Percentiles rank a stretch among this genome's conserved stretches.
Conservation (phyloP, 208 protist genomes). For the Crithidia bombi region DNA sequence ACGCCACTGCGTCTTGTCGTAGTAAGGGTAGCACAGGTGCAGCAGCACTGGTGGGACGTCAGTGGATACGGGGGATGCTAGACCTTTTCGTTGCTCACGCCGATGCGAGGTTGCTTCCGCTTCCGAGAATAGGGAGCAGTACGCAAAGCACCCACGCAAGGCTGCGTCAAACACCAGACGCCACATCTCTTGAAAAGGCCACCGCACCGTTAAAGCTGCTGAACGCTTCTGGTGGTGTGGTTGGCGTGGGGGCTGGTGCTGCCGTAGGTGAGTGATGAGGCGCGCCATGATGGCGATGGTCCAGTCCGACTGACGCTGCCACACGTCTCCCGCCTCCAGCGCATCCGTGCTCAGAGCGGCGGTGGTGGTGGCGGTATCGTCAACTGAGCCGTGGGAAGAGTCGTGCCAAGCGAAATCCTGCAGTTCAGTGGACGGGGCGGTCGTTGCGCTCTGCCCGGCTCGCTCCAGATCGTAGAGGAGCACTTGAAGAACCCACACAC, state of each 20-base stretch:
- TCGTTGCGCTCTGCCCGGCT: not conserved
- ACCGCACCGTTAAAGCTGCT: not conserved
- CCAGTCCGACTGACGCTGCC: conserved; percentile 11
- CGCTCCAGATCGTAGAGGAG: conserved; percentile 23
- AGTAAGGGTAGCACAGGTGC: conserved; percentile 30
- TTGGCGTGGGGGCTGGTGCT: not conserved
- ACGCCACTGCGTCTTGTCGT: conserved; percentile 41
- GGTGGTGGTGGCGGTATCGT: not conserved
- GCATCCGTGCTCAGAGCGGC: not conserved
- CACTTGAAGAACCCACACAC: conserved; percentile 29
- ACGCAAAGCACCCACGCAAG: conserved; percentile 15
- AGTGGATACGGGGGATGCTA: not conserved
- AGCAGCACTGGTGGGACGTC: conserved; percentile 11
- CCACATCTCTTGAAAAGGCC: conserved; percentile 23
- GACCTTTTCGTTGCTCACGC: no score
- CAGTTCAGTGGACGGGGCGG: not conserved
- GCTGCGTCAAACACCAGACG: conserved; percentile 15
- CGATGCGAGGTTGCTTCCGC: no score
- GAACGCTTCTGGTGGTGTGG: not conserved
- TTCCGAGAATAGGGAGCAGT: no score
- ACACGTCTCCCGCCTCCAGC: not conserved
- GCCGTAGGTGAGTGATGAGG: conserved; percentile 10
- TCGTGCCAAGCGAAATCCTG: not conserved
- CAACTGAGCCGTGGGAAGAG: not conserved
- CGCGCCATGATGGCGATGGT: not conserved